phyloP scores from a whole-genome alignment of 2,329 filamentous ascomycete genomes.

The Lachnellula subtilissima region DNA sequence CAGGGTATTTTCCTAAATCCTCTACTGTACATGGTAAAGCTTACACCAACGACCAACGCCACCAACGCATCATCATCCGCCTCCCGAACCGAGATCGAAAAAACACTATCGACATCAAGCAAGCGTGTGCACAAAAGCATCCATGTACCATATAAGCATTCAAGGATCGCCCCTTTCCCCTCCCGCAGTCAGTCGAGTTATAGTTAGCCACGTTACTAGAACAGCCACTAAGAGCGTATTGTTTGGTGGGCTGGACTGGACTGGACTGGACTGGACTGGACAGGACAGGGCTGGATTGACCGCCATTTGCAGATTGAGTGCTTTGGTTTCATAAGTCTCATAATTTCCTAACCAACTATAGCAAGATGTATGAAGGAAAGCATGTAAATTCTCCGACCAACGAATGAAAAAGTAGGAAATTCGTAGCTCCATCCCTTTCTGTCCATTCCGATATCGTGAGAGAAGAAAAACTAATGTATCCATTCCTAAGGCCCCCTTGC shows the following conservation, averaged over 20 bases:
- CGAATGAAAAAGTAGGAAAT: constrained; percentile 8
- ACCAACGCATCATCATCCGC: neutral
- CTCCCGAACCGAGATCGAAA: neutral
- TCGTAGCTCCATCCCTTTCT: constrained; percentile 7
- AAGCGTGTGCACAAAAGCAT: no score
- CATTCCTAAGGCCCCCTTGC: neutral
- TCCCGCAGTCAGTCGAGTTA: neutral
- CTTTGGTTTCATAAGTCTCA: constrained; percentile 6
- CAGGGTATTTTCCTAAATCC: no score
- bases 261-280: neutral
- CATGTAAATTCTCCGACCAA: neutral
- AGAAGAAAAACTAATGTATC: neutral
- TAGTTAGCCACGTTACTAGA: neutral
- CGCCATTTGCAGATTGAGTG: no score
- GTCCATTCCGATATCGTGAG: neutral
- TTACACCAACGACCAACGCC: neutral
- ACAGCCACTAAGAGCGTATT: neutral
- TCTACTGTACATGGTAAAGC: no score
- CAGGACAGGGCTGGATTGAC: neutral
- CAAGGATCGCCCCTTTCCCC: neutral
- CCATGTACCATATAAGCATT: neutral
- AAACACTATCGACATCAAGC: neutral
- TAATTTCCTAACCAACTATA: constrained; percentile 12
- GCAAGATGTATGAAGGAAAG: neutral
- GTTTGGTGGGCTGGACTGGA: neutral